A percentile compares a stretch with the other conserved stretches of the same genome.
Evolutionary conservation across 2,329 filamentous ascomycete species (phyloP).

Genomic region (Colletotrichum somersetense): DNA sequence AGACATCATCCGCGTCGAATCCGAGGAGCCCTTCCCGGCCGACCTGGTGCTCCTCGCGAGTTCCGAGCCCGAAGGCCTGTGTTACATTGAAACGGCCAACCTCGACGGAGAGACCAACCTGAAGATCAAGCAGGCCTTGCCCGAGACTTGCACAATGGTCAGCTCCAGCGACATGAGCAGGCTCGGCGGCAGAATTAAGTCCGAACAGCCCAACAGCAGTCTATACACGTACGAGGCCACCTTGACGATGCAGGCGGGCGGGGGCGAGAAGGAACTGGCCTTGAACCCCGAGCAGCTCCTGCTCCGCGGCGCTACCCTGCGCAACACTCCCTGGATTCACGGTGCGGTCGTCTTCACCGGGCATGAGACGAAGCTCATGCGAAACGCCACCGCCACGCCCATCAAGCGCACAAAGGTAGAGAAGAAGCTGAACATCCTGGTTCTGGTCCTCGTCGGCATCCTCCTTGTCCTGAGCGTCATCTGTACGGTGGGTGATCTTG

Average conservation of each 20-base stretch:
- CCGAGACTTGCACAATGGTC: slow-evolving; percentile 90
- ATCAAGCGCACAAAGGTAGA: slow-evolving; percentile 99
- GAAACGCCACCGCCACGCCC: slow-evolving; percentile 95
- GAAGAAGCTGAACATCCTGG: slow-evolving; percentile 91
- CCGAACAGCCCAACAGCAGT: slow-evolving; percentile 98
- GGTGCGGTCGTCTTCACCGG: slow-evolving; percentile 97
- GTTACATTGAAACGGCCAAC: slow-evolving; percentile 99
- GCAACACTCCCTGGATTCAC: slow-evolving; percentile 98
- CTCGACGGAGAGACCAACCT: slow-evolving; percentile 97
- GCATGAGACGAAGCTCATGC: slow-evolving; percentile 98
- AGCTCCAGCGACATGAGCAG: slow-evolving; percentile 88
- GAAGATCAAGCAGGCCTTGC: slow-evolving; percentile 97
- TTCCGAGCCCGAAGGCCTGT: slow-evolving; percentile 96
- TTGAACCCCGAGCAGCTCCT: slow-evolving; percentile 93
- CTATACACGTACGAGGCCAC: slow-evolving; percentile 98
- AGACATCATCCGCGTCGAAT: slow-evolving; percentile 92
- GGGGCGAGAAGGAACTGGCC: slow-evolving; percentile 92
- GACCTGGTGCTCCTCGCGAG: slow-evolving; percentile 93
- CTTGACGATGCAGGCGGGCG: slow-evolving; percentile 88
- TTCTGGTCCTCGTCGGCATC: slow-evolving; percentile 88
- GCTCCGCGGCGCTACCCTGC: slow-evolving; percentile 89
- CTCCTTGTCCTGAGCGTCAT: slow-evolving; percentile 87
- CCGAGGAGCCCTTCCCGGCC: slow-evolving; percentile 93
- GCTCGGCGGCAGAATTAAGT: slow-evolving; percentile 87
- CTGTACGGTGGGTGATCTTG: slow-evolving; percentile 90